Evolutionary conservation across 164 flowering plant genomes (phyloP).

Genomic region (Saururus chinensis): DNA sequence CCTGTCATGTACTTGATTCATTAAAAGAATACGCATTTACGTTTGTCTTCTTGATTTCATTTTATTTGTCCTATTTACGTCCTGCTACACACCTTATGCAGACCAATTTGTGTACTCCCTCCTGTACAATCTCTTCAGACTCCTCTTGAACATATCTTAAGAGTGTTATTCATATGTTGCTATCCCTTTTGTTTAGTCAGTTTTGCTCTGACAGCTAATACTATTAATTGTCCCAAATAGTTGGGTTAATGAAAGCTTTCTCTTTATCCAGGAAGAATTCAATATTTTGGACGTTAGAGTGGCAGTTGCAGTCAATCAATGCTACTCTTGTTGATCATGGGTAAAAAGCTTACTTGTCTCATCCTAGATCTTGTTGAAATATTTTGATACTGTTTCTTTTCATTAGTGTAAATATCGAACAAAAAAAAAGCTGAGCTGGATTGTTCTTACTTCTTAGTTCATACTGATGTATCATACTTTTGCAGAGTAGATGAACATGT

Average conservation of each 20-base stretch:
- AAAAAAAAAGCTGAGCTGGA: not conserved
- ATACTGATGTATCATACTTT: conserved; percentile 4
- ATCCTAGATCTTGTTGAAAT: not conserved
- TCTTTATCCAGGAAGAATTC: conserved; percentile 43
- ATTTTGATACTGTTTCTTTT: not conserved
- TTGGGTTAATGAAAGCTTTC: not conserved
- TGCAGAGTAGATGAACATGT: conserved; percentile 56
- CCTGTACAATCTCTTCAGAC: too few relatives aligned
- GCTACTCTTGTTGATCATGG: conserved; percentile 59
- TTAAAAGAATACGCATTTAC: too few relatives aligned
- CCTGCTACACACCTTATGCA: too few relatives aligned
- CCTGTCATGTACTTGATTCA: too few relatives aligned
- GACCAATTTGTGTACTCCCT: too few relatives aligned
- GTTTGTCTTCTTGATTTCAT: too few relatives aligned
- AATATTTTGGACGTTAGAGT: conserved; percentile 85
- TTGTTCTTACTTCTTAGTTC: not conserved
- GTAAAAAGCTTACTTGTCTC: conserved; percentile 23
- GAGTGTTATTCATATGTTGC: too few relatives aligned
- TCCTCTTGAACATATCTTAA: too few relatives aligned
- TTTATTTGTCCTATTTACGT: too few relatives aligned
- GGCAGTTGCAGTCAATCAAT: conserved; percentile 77
- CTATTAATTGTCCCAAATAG: not conserved
- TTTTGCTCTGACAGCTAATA: not conserved
- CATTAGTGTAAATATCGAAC: not conserved
- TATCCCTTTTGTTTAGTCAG: not conserved